Evolutionary conservation across 257 asterid genomes (phyloP).

Genomic region (Osmanthus fragrans): DNA sequence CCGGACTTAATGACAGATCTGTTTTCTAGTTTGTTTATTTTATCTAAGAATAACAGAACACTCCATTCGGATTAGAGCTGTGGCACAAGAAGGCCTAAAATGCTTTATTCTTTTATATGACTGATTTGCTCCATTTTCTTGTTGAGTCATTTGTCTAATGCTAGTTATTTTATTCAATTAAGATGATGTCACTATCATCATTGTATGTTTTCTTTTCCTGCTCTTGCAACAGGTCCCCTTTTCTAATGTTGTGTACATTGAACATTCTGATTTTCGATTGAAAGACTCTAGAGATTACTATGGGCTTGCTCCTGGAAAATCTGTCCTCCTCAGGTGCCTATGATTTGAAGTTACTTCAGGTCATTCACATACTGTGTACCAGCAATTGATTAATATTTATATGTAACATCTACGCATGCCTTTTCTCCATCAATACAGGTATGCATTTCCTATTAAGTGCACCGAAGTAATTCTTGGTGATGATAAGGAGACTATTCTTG

Average conservation of each 20-base stretch:
- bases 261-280: conserved; percentile 75
- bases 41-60: no score
- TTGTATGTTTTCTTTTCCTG: conserved; percentile 5
- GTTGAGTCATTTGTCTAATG: conserved; percentile 14
- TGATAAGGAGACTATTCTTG: conserved; percentile 64
- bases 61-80: no score
- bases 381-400: neutral
- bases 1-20: no score
- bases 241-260: conserved; percentile 83
- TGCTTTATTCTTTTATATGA: neutral
- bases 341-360: conserved; percentile 4
- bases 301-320: conserved; percentile 98
- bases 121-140: neutral
- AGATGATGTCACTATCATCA: neutral
- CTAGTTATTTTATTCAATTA: neutral
- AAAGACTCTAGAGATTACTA: conserved; percentile 91
- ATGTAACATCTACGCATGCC: conserved; percentile 10
- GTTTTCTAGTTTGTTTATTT: no score
- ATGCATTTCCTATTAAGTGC: conserved; percentile 90
- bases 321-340: conserved; percentile 78
- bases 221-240: conserved; percentile 66
- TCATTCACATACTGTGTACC: neutral
- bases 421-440: conserved; percentile 44
- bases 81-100: neutral
- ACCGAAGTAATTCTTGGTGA: conserved; percentile 66